Conservation (phyloP, 1,284 basidiomycete species). For the Cerrena zonata region DNA sequence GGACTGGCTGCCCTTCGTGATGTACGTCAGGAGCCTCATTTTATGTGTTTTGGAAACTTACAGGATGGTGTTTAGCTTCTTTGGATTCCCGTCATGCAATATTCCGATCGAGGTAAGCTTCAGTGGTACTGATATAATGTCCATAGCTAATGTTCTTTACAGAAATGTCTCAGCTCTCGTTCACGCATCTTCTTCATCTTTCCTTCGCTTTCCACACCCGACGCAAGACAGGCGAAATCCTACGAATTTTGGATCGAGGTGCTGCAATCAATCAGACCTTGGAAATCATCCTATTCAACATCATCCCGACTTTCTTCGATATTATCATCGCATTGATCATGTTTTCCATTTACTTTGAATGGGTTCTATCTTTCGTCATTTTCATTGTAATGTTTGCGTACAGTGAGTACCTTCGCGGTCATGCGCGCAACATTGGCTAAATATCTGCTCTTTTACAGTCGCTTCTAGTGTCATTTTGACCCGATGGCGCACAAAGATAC, state of each 20-base stretch:
- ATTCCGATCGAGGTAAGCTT: constrained; percentile 59
- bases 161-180: constrained; percentile 77
- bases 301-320: constrained; percentile 78
- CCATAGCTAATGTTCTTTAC: constrained; percentile 3
- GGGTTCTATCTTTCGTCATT: constrained; percentile 65
- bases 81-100: constrained; percentile 85
- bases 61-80: constrained; percentile 40
- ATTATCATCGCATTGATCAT: constrained; percentile 63
- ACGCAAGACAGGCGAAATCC: constrained; percentile 61
- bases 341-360: constrained; percentile 61
- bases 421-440: background rate
- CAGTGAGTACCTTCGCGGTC: constrained; percentile 38
- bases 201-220: constrained; percentile 82
- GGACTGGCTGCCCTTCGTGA: constrained; percentile 67
- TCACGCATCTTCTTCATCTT: constrained; percentile 75
- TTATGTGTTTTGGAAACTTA: background rate
- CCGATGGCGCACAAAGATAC: constrained; percentile 63
- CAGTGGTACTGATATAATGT: background rate
- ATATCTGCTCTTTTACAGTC: constrained; percentile 35
- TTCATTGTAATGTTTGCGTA: constrained; percentile 73
- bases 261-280: constrained; percentile 48
- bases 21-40: constrained; percentile 33
- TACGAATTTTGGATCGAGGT: constrained; percentile 63
- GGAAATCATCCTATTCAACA: constrained; percentile 64
- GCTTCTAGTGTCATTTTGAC: constrained; percentile 63